These are phyloP conservation scores for Acanthamoeba triangularis DNA, from an alignment of 208 protist species.

Conservation along the genomic window DNA sequence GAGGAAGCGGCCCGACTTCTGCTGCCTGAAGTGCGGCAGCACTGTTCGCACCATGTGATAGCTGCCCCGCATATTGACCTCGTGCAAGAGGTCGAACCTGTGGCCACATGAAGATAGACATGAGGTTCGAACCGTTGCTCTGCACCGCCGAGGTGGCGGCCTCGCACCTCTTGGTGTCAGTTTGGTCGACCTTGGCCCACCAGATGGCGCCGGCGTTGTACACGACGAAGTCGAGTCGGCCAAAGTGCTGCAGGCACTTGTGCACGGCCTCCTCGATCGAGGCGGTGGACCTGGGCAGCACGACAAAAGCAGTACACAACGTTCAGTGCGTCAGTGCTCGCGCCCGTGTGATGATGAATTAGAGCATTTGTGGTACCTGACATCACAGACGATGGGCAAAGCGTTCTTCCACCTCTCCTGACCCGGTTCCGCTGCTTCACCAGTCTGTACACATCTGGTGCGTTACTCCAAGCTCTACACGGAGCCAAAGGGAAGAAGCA, in stretches of 20 bases:
- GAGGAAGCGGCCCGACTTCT: not conserved
- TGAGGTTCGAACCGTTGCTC: no score
- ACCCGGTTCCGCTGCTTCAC: not conserved
- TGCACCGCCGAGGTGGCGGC: not conserved
- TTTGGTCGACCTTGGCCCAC: constrained; percentile 2
- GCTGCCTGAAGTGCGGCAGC: no score
- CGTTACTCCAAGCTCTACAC: no score
- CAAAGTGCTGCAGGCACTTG: not conserved
- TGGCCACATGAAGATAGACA: no score
- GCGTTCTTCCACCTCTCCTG: not conserved
- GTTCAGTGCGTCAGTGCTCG: no score
- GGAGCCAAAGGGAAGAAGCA: not conserved
- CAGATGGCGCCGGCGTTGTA: constrained; percentile 64
- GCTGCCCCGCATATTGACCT: no score
- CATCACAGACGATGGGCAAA: not conserved
- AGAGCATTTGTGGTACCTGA: not conserved
- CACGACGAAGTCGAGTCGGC: constrained; percentile 21
- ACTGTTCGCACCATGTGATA: no score
- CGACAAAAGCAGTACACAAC: no score
- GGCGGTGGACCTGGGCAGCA: not conserved
- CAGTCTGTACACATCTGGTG: no score
- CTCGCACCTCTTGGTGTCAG: not conserved
- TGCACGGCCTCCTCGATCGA: not conserved
- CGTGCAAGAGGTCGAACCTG: not conserved
- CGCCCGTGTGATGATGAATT: no score